These are phyloP conservation scores for Ogataea methanolica DNA, from an alignment of 805 yeast species.

Conservation along the genomic window DNA sequence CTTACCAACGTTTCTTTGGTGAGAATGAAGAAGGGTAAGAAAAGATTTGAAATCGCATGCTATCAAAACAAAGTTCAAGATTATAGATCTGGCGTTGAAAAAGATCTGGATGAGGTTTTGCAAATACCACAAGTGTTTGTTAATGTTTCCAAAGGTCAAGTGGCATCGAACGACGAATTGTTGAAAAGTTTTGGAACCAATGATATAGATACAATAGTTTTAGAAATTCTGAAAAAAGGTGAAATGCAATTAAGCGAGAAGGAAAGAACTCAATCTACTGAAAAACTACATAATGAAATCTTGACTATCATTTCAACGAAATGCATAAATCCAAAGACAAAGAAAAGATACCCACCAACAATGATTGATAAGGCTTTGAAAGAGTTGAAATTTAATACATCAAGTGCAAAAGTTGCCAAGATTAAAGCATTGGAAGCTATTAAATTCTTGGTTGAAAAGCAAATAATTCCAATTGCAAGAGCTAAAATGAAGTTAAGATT, in stretches of 20 bases:
- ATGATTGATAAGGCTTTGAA: constrained; percentile 85
- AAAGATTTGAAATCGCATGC: constrained; percentile 92
- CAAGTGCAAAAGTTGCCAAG: constrained; percentile 57
- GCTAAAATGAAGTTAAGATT: constrained; percentile 88
- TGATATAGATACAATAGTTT: constrained; percentile 67
- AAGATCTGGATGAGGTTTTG: constrained; percentile 90
- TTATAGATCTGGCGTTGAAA: constrained; percentile 83
- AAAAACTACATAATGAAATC: constrained; percentile 55
- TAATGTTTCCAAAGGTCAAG: constrained; percentile 92
- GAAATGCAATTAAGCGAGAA: constrained; percentile 93
- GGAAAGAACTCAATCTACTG: constrained; percentile 77
- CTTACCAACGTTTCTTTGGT: constrained; percentile 93
- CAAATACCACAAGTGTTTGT: constrained; percentile 93
- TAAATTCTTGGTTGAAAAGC: constrained; percentile 66
- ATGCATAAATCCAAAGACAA: constrained; percentile 85
- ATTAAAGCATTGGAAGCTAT: constrained; percentile 91
- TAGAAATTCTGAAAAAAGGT: constrained; percentile 83
- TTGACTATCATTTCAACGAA: constrained; percentile 80
- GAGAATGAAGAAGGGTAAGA: constrained; percentile 83
- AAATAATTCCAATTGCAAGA: constrained; percentile 87
- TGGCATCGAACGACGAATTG: constrained; percentile 84
- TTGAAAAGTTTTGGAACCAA: constrained; percentile 69
- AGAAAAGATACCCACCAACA: constrained; percentile 89
- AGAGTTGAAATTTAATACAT: constrained; percentile 74
- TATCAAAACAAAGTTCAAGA: constrained; percentile 97